Evolutionary conservation across 768 basidiomycete genomes (phyloP).

Genomic region (Pulveroboletus ravenelii): DNA sequence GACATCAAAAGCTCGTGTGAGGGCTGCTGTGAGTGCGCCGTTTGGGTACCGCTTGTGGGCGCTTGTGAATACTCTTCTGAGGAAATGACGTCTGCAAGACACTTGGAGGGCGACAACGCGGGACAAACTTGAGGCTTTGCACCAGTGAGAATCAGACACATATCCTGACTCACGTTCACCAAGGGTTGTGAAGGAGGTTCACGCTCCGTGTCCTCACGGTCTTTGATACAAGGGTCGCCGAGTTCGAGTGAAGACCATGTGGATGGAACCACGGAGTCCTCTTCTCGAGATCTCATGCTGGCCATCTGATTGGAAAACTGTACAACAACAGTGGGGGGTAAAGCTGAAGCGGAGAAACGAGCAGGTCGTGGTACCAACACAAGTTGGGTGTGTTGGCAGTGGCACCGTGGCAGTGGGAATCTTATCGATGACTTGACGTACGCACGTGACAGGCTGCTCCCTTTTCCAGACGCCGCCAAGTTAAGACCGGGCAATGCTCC

Average conservation of each 20-base stretch:
- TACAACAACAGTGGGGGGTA: neutral
- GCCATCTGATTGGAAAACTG: conserved; percentile 11
- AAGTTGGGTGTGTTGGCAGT: conserved; percentile 12
- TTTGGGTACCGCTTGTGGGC: conserved; percentile 1
- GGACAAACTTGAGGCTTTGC: conserved; percentile 31
- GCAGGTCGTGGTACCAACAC: conserved; percentile 26
- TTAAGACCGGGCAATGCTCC: conserved; percentile 43
- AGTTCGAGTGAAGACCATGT: conserved; percentile 1
- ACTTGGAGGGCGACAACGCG: conserved; percentile 23
- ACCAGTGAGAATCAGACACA: conserved; percentile 25
- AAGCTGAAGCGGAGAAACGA: conserved; percentile 3
- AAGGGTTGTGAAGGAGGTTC: conserved; percentile 22
- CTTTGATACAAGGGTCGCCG: neutral
- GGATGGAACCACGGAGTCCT: conserved; percentile 2
- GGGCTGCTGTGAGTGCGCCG: conserved; percentile 33
- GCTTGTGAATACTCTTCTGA: conserved; percentile 19
- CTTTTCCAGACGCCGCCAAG: neutral
- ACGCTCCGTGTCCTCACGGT: conserved; percentile 13
- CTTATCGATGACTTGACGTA: conserved; percentile 12
- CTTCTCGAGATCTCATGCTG: conserved; percentile 7
- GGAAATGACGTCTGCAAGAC: conserved; percentile 5
- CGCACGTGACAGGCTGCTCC: conserved; percentile 15
- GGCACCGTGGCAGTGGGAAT: conserved; percentile 26
- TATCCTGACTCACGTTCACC: conserved; percentile 36
- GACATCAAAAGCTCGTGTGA: conserved; percentile 25